These are phyloP conservation scores for Hypomyces rosellus DNA, from an alignment of 2,329 filamentous ascomycete species.

Conservation along the genomic window DNA sequence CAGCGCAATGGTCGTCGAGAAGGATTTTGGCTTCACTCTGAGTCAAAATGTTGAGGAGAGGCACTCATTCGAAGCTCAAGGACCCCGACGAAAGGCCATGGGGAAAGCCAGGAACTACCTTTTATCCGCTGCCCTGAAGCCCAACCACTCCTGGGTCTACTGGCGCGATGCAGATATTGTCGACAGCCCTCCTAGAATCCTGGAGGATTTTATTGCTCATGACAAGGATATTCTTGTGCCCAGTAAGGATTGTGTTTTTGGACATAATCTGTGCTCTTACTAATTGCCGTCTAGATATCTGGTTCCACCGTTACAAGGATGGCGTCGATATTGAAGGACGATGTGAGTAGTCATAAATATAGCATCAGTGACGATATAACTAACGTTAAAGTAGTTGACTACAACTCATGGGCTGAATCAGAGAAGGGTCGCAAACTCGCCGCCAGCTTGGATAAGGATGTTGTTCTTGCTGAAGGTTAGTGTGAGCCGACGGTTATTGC, in stretches of 20 bases:
- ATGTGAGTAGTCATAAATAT: slow-evolving; percentile 54
- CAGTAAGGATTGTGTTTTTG: slow-evolving; percentile 55
- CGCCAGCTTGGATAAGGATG: slow-evolving; percentile 67
- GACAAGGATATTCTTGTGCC: slow-evolving; percentile 90
- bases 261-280: slow-evolving; percentile 9
- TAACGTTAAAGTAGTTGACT: slow-evolving; percentile 62
- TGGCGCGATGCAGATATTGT: slow-evolving; percentile 97
- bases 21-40: slow-evolving; percentile 76
- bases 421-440: slow-evolving; percentile 73
- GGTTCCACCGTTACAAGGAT: slow-evolving; percentile 87
- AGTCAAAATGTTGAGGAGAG: slow-evolving; percentile 75
- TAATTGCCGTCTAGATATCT: slow-evolving; percentile 61
- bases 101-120: slow-evolving; percentile 89
- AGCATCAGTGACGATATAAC: neutral
- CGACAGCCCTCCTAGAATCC: slow-evolving; percentile 77
- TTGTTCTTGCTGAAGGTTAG: slow-evolving; percentile 82
- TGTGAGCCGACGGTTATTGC: neutral
- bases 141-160: slow-evolving; percentile 97
- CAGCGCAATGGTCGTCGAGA: slow-evolving; percentile 79
- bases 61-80: slow-evolving; percentile 82
- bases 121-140: slow-evolving; percentile 74
- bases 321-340: slow-evolving; percentile 84
- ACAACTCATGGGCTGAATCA: slow-evolving; percentile 98
- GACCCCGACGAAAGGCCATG: slow-evolving; percentile 83
- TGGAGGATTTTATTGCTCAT: slow-evolving; percentile 93